These are phyloP conservation scores for Zygosaccharomyces lentus DNA, from an alignment of 805 yeast genomes.

Conservation along the genomic window DNA sequence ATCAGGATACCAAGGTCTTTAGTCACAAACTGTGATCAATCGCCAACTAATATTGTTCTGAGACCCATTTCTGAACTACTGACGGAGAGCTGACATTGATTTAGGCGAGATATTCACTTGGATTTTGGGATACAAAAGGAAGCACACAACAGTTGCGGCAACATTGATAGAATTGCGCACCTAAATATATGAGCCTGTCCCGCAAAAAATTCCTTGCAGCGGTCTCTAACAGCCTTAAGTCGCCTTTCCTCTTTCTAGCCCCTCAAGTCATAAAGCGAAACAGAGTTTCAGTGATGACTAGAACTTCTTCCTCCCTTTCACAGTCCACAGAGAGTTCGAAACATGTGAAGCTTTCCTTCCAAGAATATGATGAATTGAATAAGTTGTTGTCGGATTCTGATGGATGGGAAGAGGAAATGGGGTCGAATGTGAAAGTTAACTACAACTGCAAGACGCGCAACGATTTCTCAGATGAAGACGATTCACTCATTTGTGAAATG, in stretches of 20 bases:
- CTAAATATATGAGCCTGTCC: not conserved
- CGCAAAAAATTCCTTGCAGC: not conserved
- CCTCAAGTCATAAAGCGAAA: not conserved
- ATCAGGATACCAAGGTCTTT: not conserved
- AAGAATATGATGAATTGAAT: conserved; percentile 18
- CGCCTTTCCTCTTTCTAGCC: not conserved
- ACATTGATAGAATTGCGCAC: not conserved
- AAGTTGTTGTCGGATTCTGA: conserved; percentile 25
- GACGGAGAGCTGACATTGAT: not conserved
- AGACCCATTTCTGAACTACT: not conserved
- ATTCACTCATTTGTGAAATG: conserved; percentile 12
- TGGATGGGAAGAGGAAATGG: conserved; percentile 24
- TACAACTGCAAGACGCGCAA: not conserved
- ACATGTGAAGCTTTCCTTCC: not conserved
- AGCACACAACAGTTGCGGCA: not conserved
- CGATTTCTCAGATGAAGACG: conserved; percentile 15
- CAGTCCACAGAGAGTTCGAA: conserved; percentile 3
- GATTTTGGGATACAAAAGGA: not conserved
- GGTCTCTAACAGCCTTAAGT: not conserved
- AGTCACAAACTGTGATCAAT: not conserved
- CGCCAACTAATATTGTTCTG: not conserved
- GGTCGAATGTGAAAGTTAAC: not conserved
- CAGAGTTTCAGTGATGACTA: conserved; percentile 9
- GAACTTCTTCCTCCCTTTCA: conserved; percentile 2
- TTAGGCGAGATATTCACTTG: not conserved